Evolutionary conservation across 495 filamentous ascomycete genomes (phyloP).

Genomic region (Immersiella caudata): DNA sequence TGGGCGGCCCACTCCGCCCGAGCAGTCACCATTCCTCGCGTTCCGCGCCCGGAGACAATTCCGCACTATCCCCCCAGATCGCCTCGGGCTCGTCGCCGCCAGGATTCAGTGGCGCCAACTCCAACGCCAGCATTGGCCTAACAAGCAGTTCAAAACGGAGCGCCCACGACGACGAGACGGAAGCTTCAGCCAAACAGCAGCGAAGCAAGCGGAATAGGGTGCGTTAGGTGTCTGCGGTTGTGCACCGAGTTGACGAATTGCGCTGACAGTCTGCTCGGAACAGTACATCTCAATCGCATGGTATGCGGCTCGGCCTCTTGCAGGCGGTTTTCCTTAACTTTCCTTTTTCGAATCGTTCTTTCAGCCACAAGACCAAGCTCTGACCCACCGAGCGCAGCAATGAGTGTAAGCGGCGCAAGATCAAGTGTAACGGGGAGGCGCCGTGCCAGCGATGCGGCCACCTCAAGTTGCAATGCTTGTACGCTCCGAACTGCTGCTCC

Average conservation of each 20-base stretch:
- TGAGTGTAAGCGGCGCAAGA: slow-evolving; percentile 88
- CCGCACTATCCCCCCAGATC: slow-evolving; percentile 29
- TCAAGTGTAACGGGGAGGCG: slow-evolving; percentile 86
- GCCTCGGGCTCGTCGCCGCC: slow-evolving; percentile 17
- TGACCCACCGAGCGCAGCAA: slow-evolving; percentile 53
- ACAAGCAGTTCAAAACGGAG: slow-evolving; percentile 42
- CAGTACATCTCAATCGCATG: slow-evolving; percentile 92
- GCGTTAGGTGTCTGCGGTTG: slow-evolving; percentile 1
- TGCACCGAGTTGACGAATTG: slow-evolving; percentile 2
- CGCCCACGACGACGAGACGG: slow-evolving; percentile 38
- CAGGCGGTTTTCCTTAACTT: not conserved
- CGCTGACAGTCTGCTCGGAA: not conserved
- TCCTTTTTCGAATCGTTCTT: not conserved
- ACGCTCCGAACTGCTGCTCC: slow-evolving; percentile 87
- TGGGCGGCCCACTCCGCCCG: slow-evolving; percentile 27
- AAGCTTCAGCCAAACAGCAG: slow-evolving; percentile 47
- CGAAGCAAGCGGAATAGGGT: slow-evolving; percentile 65
- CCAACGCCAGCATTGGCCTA: slow-evolving; percentile 2
- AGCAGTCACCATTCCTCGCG: slow-evolving; percentile 27
- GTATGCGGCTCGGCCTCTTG: slow-evolving; percentile 49
- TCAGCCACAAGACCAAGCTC: not conserved
- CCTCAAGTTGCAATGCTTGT: slow-evolving; percentile 77
- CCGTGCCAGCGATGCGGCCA: slow-evolving; percentile 87
- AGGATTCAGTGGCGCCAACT: not conserved
- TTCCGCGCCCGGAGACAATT: slow-evolving; percentile 45